These are phyloP conservation scores for Typha latifolia DNA, from an alignment of 176 grass and related monocot species.

Conservation along the genomic window DNA sequence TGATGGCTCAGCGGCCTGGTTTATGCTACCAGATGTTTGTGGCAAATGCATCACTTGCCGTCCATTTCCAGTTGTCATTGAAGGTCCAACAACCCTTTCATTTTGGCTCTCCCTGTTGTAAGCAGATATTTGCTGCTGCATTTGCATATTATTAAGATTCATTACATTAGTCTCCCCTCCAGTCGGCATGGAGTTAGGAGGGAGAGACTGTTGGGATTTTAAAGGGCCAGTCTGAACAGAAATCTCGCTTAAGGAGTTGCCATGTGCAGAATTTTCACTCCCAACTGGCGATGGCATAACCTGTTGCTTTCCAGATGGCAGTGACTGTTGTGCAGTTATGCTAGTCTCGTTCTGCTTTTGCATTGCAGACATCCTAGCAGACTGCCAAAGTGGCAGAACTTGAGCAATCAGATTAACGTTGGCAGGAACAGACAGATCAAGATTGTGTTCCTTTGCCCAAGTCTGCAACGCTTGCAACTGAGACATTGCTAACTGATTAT, in stretches of 20 bases:
- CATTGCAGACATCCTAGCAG: conserved; percentile 42
- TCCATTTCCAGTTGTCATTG: conserved; percentile 37
- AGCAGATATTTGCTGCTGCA: conserved; percentile 41
- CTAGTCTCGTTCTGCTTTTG: conserved; percentile 59
- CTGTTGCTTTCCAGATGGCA: conserved; percentile 30
- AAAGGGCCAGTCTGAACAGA: conserved; percentile 33
- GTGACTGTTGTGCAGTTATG: conserved; percentile 37
- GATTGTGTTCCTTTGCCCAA: conserved; percentile 81
- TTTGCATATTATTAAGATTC: conserved; percentile 55
- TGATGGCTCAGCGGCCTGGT: conserved; percentile 38
- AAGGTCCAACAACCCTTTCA: conserved; percentile 48
- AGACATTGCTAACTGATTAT: conserved; percentile 38
- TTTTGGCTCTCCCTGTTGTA: conserved; percentile 41
- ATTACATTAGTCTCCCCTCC: conserved; percentile 39
- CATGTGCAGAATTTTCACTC: conserved; percentile 44
- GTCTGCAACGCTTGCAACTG: conserved; percentile 79
- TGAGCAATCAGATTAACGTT: conserved; percentile 72
- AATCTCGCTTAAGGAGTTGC: conserved; percentile 9
- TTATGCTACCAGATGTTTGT: conserved; percentile 37
- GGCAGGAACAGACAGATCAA: conserved; percentile 83
- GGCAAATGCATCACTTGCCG: conserved; percentile 34
- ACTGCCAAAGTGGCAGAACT: conserved; percentile 57
- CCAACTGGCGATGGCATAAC: conserved; percentile 44
- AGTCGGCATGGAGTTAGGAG: conserved; percentile 30
- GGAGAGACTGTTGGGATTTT: conserved; percentile 43